Evolutionary conservation across 2,329 filamentous ascomycete species (phyloP).

Genomic region (Penicillium italicum): DNA sequence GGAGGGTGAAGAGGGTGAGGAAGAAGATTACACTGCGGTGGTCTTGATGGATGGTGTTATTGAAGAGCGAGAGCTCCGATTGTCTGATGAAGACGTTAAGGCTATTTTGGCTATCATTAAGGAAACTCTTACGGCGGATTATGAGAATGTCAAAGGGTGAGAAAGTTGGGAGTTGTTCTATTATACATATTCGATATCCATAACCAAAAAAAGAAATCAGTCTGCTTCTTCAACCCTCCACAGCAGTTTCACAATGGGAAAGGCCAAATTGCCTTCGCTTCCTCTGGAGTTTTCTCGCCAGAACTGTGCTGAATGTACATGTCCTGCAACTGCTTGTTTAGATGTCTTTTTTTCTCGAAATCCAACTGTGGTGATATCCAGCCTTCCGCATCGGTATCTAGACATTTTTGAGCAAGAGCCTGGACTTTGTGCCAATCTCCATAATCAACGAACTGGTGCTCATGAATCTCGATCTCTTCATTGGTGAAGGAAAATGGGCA

Average conservation of each 20-base stretch:
- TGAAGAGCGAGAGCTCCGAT: conserved; percentile 43
- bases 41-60: conserved; percentile 41
- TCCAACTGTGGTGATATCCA: background rate
- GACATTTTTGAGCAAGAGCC: background rate
- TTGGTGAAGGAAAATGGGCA: background rate
- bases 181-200: background rate
- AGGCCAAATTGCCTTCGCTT: background rate
- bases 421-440: background rate
- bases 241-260: background rate
- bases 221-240: background rate
- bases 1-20: conserved; percentile 25
- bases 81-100: conserved; percentile 37
- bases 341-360: background rate
- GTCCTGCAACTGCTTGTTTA: background rate
- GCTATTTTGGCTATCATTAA: conserved; percentile 37
- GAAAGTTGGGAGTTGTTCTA: background rate
- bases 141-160: conserved; percentile 10
- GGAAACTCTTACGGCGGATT: conserved; percentile 29
- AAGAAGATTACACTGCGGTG: conserved; percentile 31
- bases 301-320: background rate
- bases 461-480: background rate
- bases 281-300: background rate
- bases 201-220: background rate
- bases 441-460: background rate
- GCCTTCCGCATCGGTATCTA: background rate